Evolutionary conservation across 2,329 filamentous ascomycete species (phyloP).

Genomic region (Fusarium sp.): DNA sequence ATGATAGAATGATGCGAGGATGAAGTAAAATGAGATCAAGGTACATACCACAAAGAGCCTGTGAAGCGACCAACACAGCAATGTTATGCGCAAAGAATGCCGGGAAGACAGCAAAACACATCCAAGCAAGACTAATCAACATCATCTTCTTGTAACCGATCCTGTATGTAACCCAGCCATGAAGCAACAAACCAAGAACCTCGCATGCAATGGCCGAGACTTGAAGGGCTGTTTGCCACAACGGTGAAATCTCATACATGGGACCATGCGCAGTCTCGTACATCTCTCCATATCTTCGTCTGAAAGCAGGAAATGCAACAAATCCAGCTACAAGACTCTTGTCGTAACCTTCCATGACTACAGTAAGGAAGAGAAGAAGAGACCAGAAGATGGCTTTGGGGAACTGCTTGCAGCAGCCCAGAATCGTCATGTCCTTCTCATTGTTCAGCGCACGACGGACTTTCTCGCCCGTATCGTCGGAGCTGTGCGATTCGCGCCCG

Average conservation of each 20-base stretch:
- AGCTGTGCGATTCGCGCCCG: constrained; percentile 36
- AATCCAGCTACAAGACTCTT: constrained; percentile 37
- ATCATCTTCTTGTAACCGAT: constrained; percentile 56
- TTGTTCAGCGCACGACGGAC: constrained; percentile 37
- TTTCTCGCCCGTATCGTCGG: constrained; percentile 38
- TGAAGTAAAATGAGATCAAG: fast-evolving
- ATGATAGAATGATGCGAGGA: neutral
- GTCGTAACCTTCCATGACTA: constrained; percentile 44
- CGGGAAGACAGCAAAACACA: constrained; percentile 56
- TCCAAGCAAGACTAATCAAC: constrained; percentile 52
- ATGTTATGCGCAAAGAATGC: constrained; percentile 55
- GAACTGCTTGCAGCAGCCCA: constrained; percentile 32
- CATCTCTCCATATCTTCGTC: constrained; percentile 47
- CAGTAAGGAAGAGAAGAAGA: constrained; percentile 37
- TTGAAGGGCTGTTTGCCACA: constrained; percentile 24
- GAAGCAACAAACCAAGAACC: constrained; percentile 56
- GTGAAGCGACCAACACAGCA: constrained; percentile 50
- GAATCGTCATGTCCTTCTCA: constrained; percentile 40
- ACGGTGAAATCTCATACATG: constrained; percentile 29
- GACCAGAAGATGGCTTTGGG: constrained; percentile 44
- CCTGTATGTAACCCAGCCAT: constrained; percentile 56
- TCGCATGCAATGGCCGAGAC: constrained; percentile 27
- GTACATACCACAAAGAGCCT: constrained; percentile 50
- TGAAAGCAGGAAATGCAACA: constrained; percentile 30
- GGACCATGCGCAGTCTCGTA: constrained; percentile 22